Percentiles rank a stretch among this genome's conserved stretches.
Evolutionary conservation across 352 stramenopile species (phyloP).

Genomic region (Halophytophthora polymorphica): DNA sequence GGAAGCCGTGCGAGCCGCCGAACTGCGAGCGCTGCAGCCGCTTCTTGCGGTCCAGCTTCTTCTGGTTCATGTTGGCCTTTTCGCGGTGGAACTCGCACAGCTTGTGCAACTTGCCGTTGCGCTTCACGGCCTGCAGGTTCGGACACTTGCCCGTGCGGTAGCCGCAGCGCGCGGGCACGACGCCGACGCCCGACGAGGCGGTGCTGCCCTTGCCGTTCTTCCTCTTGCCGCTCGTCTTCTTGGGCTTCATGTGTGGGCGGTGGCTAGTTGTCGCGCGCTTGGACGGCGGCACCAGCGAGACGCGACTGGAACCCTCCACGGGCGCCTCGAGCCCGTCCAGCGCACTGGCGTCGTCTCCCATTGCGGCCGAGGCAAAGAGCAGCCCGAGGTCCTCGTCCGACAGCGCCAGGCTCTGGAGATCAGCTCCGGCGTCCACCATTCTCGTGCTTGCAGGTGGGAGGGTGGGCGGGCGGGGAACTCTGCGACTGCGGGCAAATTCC

Average conservation of each 20-base stretch:
- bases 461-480: background rate
- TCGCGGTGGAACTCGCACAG: slow-evolving; percentile 83
- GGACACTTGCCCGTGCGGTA: slow-evolving; percentile 83
- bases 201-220: slow-evolving; percentile 5
- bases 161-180: slow-evolving; percentile 48
- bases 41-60: slow-evolving; percentile 87
- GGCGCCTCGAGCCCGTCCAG: background rate
- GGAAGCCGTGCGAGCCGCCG: slow-evolving; percentile 3
- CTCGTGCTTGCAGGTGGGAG: background rate
- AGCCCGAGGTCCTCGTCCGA: slow-evolving; percentile 32
- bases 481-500: slow-evolving; percentile 2
- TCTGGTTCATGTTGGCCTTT: slow-evolving; percentile 83
- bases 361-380: slow-evolving; percentile 23
- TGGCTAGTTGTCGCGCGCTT: slow-evolving; percentile 14
- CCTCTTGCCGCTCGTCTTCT: slow-evolving; percentile 1
- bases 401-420: slow-evolving; percentile 13
- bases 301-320: too few relatives aligned
- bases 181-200: background rate
- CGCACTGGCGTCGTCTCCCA: slow-evolving; percentile 6
- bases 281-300: slow-evolving; percentile 8
- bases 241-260: slow-evolving; percentile 19
- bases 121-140: slow-evolving; percentile 77
- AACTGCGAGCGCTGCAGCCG: slow-evolving; percentile 44
- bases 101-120: slow-evolving; percentile 83
- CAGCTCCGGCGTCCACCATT: slow-evolving; percentile 9